Evolutionary conservation across 2,329 filamentous ascomycete species (phyloP).

Genomic region (Botrytis porri): DNA sequence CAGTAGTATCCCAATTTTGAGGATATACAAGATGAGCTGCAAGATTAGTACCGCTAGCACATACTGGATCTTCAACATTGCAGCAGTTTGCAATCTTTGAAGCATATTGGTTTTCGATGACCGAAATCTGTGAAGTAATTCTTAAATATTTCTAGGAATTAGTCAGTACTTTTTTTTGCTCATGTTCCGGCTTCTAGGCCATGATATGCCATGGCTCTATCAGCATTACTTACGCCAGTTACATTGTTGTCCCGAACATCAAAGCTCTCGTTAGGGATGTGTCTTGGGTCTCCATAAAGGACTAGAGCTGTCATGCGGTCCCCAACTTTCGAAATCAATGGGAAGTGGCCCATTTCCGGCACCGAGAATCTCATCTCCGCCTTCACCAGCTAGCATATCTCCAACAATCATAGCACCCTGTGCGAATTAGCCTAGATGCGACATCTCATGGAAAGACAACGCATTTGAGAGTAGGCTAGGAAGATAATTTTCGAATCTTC

Average conservation of each 20-base stretch:
- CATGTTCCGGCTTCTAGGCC: background rate
- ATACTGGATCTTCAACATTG: background rate
- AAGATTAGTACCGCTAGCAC: background rate
- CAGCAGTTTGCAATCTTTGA: conserved; percentile 1
- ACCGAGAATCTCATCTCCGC: background rate
- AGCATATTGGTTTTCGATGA: background rate
- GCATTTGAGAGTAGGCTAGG: background rate
- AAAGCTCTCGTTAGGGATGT: background rate
- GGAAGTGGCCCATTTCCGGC: background rate
- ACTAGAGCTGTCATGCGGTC: background rate
- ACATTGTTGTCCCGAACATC: background rate
- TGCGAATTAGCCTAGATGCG: background rate
- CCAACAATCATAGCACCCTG: background rate
- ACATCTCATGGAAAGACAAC: background rate
- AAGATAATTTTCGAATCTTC: background rate
- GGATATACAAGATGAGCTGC: background rate
- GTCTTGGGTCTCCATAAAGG: background rate
- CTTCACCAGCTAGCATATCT: background rate
- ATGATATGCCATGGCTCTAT: background rate
- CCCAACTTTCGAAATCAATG: background rate
- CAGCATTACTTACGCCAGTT: background rate
- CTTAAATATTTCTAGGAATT: background rate
- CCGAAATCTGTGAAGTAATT: background rate
- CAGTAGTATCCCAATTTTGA: background rate
- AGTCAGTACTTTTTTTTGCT: background rate